Conservation (phyloP, 306 rosid species). For the Malus domestica region DNA sequence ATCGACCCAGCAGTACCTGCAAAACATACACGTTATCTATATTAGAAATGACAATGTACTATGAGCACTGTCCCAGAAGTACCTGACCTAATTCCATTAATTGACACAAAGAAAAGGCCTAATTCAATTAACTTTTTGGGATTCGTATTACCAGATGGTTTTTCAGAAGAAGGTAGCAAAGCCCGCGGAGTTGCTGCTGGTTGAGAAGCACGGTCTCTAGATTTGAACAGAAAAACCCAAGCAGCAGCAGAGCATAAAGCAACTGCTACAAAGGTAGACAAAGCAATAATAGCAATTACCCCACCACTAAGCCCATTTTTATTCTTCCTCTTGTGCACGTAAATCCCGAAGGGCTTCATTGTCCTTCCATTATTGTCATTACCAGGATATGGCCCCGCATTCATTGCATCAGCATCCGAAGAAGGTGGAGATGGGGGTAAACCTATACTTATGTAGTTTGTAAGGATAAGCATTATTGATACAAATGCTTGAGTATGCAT, state of each 20-base stretch:
- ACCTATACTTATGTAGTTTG: conserved; percentile 40
- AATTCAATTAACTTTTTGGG: not conserved
- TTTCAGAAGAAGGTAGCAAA: conserved; percentile 39
- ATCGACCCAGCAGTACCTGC: conserved; percentile 61
- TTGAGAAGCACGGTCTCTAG: conserved; percentile 33
- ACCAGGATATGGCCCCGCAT: conserved; percentile 60
- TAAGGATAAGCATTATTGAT: conserved; percentile 10
- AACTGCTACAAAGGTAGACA: conserved; percentile 50
- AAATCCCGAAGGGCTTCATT: conserved; percentile 84
- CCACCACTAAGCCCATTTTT: conserved; percentile 53
- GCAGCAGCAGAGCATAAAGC: conserved; percentile 47
- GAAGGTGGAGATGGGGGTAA: conserved; percentile 90
- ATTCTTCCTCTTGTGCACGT: conserved; percentile 49
- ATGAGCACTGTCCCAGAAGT: not conserved
- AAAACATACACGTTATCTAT: conserved; percentile 6
- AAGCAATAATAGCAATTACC: conserved; percentile 45
- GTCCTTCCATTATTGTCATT: conserved; percentile 47
- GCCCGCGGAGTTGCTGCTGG: conserved; percentile 29
- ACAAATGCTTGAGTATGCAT: not conserved
- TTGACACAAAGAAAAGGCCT: not conserved
- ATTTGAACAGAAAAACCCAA: conserved; percentile 47
- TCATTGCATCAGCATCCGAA: conserved; percentile 35
- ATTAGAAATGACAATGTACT: not conserved
- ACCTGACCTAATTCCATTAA: not conserved
- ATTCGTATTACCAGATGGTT: conserved; percentile 55